Evolutionary conservation across 257 asterid species (phyloP).

Genomic region (Verbena officinalis): DNA sequence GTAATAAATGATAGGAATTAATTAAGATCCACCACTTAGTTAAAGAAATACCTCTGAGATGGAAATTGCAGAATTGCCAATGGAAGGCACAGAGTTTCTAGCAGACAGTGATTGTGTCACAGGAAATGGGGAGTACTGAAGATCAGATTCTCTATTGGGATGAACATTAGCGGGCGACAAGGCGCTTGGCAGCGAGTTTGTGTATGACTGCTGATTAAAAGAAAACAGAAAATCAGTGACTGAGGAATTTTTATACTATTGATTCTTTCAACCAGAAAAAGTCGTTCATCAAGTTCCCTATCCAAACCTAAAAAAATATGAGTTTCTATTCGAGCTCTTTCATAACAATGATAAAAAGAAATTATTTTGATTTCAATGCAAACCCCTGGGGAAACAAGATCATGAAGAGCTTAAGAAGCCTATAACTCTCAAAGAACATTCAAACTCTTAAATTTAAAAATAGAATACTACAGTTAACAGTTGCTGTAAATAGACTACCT

Average conservation of each 20-base stretch:
- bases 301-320: background rate
- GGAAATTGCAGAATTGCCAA: conserved; percentile 67
- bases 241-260: conserved; percentile 20
- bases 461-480: background rate
- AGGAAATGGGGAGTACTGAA: conserved; percentile 76
- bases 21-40: conserved; percentile 18
- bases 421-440: conserved; percentile 2
- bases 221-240: conserved; percentile 18
- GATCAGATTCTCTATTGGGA: conserved; percentile 75
- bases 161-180: conserved; percentile 61
- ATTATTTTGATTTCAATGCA: background rate
- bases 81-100: conserved; percentile 57
- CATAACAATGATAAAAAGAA: background rate
- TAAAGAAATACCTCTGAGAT: conserved; percentile 74
- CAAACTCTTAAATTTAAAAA: conserved; percentile 12
- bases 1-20: background rate
- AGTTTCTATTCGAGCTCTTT: background rate
- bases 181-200: conserved; percentile 67
- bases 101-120: conserved; percentile 58
- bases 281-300: background rate
- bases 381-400: conserved; percentile 7
- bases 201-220: conserved; percentile 56
- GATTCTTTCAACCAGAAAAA: background rate
- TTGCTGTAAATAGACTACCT: background rate
- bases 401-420: background rate